A percentile compares a stretch with the other conserved stretches of the same genome.
Conservation (phyloP, 2,329 filamentous ascomycete species). For the Fulvia fulva region DNA sequence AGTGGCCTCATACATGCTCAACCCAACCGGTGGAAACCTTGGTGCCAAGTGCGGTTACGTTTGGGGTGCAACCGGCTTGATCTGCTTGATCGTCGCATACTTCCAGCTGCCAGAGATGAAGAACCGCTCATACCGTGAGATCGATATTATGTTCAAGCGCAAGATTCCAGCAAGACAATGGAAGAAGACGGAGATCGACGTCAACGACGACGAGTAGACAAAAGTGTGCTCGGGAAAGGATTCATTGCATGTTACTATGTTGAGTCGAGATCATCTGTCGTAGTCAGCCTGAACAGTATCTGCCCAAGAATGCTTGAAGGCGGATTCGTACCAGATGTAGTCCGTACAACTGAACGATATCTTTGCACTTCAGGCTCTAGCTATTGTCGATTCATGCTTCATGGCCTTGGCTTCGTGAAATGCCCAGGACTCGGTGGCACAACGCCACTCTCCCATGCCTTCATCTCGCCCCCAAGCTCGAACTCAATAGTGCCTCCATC, state of each 20-base stretch:
- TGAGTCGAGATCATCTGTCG: too few species aligned
- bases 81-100: slow-evolving; percentile 52
- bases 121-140: slow-evolving; percentile 56
- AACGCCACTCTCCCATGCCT: slow-evolving; percentile 48
- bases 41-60: slow-evolving; percentile 57
- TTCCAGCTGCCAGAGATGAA: slow-evolving; percentile 56
- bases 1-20: slow-evolving; percentile 33
- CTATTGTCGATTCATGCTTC: background rate
- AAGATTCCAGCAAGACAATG: slow-evolving; percentile 52
- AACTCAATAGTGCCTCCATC: slow-evolving; percentile 49
- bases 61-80: slow-evolving; percentile 55
- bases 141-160: slow-evolving; percentile 58
- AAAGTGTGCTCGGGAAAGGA: too few species aligned
- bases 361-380: too few species aligned
- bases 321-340: too few species aligned
- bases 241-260: too few species aligned
- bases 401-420: slow-evolving; percentile 16
- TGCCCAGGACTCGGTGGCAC: slow-evolving; percentile 49
- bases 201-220: slow-evolving; percentile 59
- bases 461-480: slow-evolving; percentile 39
- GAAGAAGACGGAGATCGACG: slow-evolving; percentile 54
- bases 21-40: slow-evolving; percentile 29
- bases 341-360: too few species aligned
- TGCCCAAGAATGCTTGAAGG: background rate
- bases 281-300: too few species aligned